Conservation (phyloP, 1,284 basidiomycete genomes). For the Papiliotrema terrestris region DNA sequence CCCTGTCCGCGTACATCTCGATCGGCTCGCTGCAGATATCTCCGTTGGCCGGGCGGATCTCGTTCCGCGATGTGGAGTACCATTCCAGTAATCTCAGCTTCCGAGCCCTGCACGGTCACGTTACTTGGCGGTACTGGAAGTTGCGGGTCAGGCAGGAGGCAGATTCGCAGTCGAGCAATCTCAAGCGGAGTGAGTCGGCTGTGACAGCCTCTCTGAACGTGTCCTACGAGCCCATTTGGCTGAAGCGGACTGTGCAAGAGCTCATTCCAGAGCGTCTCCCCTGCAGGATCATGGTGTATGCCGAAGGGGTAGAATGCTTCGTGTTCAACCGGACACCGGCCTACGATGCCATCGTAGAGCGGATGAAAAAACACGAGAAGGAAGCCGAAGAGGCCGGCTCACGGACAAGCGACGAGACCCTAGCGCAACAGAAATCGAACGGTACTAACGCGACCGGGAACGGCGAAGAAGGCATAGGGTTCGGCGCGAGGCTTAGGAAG, state of each 20-base stretch:
- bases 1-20: conserved; percentile 40
- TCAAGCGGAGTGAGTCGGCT: conserved; percentile 29
- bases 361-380: conserved; percentile 56
- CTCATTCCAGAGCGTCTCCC: conserved; percentile 51
- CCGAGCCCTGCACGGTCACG: conserved; percentile 71
- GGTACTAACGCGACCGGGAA: neutral
- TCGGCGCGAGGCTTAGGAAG: conserved; percentile 14
- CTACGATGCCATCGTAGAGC: conserved; percentile 76
- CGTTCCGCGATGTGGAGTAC: conserved; percentile 79
- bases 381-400: neutral
- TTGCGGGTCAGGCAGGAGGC: conserved; percentile 61
- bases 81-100: conserved; percentile 86
- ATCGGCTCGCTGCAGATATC: conserved; percentile 80
- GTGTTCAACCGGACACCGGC: conserved; percentile 83
- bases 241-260: neutral
- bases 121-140: conserved; percentile 91
- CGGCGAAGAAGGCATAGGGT: neutral
- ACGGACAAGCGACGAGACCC: neutral
- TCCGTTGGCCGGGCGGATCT: conserved; percentile 75
- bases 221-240: too few species aligned
- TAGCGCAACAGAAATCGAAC: neutral
- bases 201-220: too few species aligned
- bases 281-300: conserved; percentile 71
- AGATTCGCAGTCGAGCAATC: conserved; percentile 25
- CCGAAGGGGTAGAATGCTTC: conserved; percentile 85